phyloP scores from a whole-genome alignment of 2,329 filamentous ascomycete species.

The Rhinocladiella mackenziei region DNA sequence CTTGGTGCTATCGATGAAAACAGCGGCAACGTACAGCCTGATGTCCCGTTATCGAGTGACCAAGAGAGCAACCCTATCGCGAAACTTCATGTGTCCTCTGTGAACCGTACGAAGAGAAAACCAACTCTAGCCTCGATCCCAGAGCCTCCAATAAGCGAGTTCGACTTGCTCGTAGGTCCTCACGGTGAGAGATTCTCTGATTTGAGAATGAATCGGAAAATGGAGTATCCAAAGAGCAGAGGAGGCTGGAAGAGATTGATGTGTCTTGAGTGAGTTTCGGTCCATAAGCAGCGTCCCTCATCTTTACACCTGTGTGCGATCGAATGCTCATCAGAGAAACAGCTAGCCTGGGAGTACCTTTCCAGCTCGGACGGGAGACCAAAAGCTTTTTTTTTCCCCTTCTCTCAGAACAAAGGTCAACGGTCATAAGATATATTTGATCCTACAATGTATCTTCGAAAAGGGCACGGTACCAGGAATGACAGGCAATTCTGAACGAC shows the following conservation, averaged over 20 bases:
- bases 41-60: constrained; percentile 9
- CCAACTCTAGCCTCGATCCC: constrained; percentile 6
- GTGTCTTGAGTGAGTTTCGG: constrained; percentile 13
- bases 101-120: constrained; percentile 12
- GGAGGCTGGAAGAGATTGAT: constrained; percentile 18
- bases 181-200: constrained; percentile 22
- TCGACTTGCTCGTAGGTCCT: constrained; percentile 15
- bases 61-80: constrained; percentile 16
- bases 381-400: no score
- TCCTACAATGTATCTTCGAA: no score
- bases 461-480: no score
- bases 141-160: constrained; percentile 10
- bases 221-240: not conserved
- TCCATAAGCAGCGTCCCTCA: no score
- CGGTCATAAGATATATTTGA: no score
- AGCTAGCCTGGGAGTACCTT: not conserved
- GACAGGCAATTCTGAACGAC: no score
- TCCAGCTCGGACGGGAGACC: no score
- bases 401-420: no score
- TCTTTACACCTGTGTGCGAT: no score
- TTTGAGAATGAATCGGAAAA: constrained; percentile 20
- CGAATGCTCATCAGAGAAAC: no score
- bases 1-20: constrained; percentile 24
- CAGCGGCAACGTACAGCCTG: constrained; percentile 17
- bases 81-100: constrained; percentile 20